Evolutionary conservation across 2,329 filamentous ascomycete species (phyloP), one percentile per base, ranked within the genome.

Genomic region (Hypoxylon sp.): DNA sequence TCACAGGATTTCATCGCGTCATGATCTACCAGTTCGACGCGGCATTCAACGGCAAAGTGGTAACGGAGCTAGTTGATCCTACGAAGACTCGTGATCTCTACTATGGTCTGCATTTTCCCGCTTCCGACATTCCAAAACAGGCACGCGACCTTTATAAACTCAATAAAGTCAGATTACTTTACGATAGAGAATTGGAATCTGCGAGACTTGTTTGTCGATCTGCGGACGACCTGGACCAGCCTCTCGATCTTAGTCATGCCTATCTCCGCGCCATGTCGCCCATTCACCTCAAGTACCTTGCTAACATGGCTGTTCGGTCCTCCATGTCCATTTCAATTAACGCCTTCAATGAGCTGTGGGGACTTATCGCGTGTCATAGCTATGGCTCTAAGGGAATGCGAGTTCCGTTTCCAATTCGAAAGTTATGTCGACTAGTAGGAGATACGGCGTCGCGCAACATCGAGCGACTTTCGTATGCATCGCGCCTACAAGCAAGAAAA

Each of bases 261-360:
- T 96, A 97, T 75, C 85, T 97, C 1, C 89, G 94, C 59, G 93
- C 94, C 68, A 97, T 97, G 88, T 97, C 93, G 0, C 93, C 94
- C 0, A 94, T 97, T 45, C 93, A 96, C 75, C 79, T 97, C 60
- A 97, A 97, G 75, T 97, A 97, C 73, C 83, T 97, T 2, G 86
- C 82, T 5, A 94, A 97, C 76, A 97, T 97, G 94, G 91, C 90
- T 6, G 93, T 97, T 0, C 89, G 93, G n/a, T 93, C 93, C 0
- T 97, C 93, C 70, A 97, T 97, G 93, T 97, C 93, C 0, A 94
- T 97, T 67, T 97, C 93, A 0, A 92, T 97, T 75, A 96, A 93
- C 70, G 92, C 92, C 0, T 96, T 97, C 73, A 85, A 87, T 72
- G 91, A 97, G 73, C 81, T 97, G 0, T 97, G 94, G 94, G 94